Evolutionary conservation across 768 basidiomycete species (phyloP), one percentile per base, ranked within the genome.

Genomic region (Scleroderma citrinum): DNA sequence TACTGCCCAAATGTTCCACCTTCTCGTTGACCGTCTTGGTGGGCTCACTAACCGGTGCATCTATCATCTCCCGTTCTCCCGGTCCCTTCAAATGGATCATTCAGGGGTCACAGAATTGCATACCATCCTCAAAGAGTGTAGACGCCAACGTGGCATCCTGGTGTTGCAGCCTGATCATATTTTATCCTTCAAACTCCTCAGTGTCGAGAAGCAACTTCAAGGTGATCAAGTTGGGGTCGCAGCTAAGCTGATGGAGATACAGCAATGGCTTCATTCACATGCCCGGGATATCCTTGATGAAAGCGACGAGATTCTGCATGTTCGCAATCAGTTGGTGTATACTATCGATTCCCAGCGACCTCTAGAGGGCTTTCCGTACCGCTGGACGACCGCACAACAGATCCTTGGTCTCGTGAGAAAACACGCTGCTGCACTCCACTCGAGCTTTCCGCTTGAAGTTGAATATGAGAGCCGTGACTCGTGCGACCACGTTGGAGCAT

Each of bases 151-250:
- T 6, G 79, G 79, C 0, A 55, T 81, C n/a, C 56, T 79, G 12
- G 62, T 81, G 0, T 50, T 65, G 12, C 80, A 81, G 41, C 80
- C 79, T 0, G 78, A 81, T 40, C 76, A 81, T 24, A 62, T 78
- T 12, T 65, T 81, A 3, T 81, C 80, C 0, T 74, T 76, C 50
- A 68, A 70, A 53, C 63, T 81, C n/a, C 71, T 75, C 68, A 68
- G 65, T 3, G 59, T 78, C 20, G 72, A 81, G 48, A 61, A 55
- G 29, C 59, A 63, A 24, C 47, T 69, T 10, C 24, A 30, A 14
- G 39, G 12, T 14, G n/a, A 6, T 7, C 5, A 45, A 8, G 3
- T 46, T 5, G 49, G 55, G 12, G 53, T 60, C 6, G 12, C 38
- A 29, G 8, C 26, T 6, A 19, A 32, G 4, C 52, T 75, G 6